These are phyloP conservation scores for Vicia faba DNA, from an alignment of 306 rosid genomes.

Conservation along the genomic window DNA sequence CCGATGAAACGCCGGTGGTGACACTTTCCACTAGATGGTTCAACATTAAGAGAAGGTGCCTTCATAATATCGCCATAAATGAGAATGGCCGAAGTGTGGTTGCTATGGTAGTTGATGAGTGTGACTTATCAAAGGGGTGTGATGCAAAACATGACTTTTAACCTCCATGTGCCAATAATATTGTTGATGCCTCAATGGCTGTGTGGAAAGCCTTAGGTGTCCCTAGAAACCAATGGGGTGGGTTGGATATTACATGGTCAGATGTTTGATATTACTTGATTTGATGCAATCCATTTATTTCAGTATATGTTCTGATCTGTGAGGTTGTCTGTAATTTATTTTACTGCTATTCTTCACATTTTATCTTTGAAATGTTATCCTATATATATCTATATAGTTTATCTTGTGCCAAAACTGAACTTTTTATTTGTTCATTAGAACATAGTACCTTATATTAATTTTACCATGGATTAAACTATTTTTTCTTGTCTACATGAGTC, in stretches of 20 bases:
- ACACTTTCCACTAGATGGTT: conserved; percentile 1
- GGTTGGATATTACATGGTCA: background rate
- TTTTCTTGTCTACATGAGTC: background rate
- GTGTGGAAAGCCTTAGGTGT: background rate
- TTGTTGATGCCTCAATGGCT: background rate
- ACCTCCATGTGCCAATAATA: conserved; percentile 15
- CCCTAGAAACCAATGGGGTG: conserved; percentile 20
- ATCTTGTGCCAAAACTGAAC: background rate
- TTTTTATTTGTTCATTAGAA: background rate
- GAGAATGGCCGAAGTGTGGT: background rate
- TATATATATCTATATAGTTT: background rate
- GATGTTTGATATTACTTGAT: background rate
- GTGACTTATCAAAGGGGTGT: background rate
- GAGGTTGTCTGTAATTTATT: background rate
- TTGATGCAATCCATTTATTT: background rate
- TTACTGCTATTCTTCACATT: background rate
- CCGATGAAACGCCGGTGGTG: background rate
- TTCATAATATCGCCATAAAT: background rate
- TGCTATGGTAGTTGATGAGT: background rate
- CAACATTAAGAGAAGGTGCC: background rate
- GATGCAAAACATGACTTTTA: background rate
- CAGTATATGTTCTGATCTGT: background rate
- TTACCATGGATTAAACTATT: background rate
- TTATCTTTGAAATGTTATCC: background rate
- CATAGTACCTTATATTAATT: too few species aligned